phyloP scores from a whole-genome alignment of 441 rosid species.

The Pelargonium fulgidum region DNA sequence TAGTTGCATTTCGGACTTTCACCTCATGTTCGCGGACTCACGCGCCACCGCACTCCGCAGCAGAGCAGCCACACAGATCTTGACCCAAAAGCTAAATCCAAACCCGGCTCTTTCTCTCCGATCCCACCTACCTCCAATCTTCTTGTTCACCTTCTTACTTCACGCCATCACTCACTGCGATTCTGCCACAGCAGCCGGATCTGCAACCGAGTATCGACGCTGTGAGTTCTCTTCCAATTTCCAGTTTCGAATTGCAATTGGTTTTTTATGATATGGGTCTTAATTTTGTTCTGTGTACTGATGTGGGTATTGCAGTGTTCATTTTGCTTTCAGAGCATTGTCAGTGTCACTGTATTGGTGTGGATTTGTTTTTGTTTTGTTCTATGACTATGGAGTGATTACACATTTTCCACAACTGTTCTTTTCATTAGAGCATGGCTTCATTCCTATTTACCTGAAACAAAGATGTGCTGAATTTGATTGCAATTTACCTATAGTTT shows the following conservation, averaged over 20 bases:
- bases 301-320: not conserved
- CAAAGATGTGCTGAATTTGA: too few species aligned
- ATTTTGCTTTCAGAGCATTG: not conserved
- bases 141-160: not conserved
- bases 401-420: not conserved
- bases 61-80: too few species aligned
- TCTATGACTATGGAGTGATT: not conserved
- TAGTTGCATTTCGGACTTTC: not conserved
- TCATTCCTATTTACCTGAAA: too few species aligned
- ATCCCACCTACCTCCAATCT: not conserved
- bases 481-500: not conserved
- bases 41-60: not conserved
- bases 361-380: not conserved
- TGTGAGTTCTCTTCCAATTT: not conserved
- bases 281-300: not conserved
- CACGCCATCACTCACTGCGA: not conserved
- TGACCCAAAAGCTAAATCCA: too few species aligned
- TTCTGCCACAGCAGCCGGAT: not conserved
- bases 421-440: too few species aligned
- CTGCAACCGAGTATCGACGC: not conserved
- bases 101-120: not conserved
- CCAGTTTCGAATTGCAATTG: not conserved
- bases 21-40: not conserved
- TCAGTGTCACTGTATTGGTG: not conserved
- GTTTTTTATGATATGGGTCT: not conserved